Evolutionary conservation across 805 yeast species (phyloP), one percentile per base, ranked within the genome.

Genomic region (Blastobotrys parvus): DNA sequence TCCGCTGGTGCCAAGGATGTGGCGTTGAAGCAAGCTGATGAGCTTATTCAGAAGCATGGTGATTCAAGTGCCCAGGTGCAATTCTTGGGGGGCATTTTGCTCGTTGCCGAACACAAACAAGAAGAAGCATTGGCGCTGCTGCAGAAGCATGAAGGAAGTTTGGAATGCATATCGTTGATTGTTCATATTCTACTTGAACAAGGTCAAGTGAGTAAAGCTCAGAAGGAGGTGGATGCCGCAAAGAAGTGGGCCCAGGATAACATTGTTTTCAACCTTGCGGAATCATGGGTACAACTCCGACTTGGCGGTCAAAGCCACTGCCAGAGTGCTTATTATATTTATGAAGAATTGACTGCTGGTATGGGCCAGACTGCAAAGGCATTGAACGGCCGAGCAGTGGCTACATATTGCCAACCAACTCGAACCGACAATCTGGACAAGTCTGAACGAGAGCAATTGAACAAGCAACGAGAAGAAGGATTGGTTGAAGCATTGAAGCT

Each of bases 391-490:
- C 75, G 87, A 56, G 72, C 87, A 35, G 82, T 79, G 8, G 70
- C 88, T 46, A 87, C 89, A 48, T 64, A 89, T 54, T 87, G 85
- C 65, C 74, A 87, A 59, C 29, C 29, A 25, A 25, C 29, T 11
- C 29, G 29, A 25, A 25, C 29, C 10, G 29, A 25, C 29, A 25
- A 25, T 25, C 16, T 31, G 34, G 17, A 31, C 17, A 11, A 13
- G 34, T 8, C 6, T 15, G 17, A 15, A 15, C 17, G n/a, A 15
- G 17, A 11, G n/a, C 77, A 79, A 40, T 83, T 89, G 56, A 68
- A 77, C 44, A 90, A 89, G 2, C 97, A 90, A 64, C 89, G 95
- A 7, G 73, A 74, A 46, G 85, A 84, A 48, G 68, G 64, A 10
- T 43, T 68, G 22, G 39, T 49, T 33, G 57, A 67, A 27, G 70